Evolutionary conservation across 106 monocot genomes (phyloP).

Genomic region (Posidonia australis): DNA sequence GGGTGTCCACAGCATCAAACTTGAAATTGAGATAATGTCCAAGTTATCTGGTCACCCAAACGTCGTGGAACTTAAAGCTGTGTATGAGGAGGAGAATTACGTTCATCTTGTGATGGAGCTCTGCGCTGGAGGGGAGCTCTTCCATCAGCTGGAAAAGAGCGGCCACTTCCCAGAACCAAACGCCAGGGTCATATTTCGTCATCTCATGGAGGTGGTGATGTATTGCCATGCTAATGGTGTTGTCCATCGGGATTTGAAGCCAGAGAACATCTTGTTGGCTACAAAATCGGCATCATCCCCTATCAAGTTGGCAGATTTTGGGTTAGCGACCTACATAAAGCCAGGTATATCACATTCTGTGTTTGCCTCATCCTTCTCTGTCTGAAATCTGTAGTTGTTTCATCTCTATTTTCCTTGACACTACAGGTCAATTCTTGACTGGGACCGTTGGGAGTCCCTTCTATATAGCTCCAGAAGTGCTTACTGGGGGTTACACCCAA

Average conservation of each 20-base stretch:
- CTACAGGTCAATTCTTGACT: conserved; percentile 60
- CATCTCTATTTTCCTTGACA: not conserved
- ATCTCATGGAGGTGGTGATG: conserved; percentile 72
- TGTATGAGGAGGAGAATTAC: conserved; percentile 64
- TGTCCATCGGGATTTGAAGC: conserved; percentile 87
- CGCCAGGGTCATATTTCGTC: conserved; percentile 44
- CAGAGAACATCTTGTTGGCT: conserved; percentile 81
- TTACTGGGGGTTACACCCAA: conserved; percentile 81
- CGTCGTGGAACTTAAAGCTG: conserved; percentile 73
- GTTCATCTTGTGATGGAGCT: conserved; percentile 93
- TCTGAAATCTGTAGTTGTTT: not conserved
- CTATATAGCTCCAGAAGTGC: conserved; percentile 91
- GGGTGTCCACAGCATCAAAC: conserved; percentile 58
- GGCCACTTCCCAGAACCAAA: conserved; percentile 62
- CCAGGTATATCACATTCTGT: conserved; percentile 48
- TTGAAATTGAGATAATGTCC: conserved; percentile 92
- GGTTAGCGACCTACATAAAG: conserved; percentile 71
- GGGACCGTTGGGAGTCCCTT: conserved; percentile 93
- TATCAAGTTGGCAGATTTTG: conserved; percentile 91
- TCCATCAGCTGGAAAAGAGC: conserved; percentile 51
- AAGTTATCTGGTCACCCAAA: conserved; percentile 78
- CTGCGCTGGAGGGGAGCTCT: conserved; percentile 90
- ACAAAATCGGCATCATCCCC: conserved; percentile 50
- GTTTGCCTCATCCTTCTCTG: not conserved
- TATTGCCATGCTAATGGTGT: conserved; percentile 79